Conservation (phyloP, 768 basidiomycete genomes). For the Hortiboletus campestris region DNA sequence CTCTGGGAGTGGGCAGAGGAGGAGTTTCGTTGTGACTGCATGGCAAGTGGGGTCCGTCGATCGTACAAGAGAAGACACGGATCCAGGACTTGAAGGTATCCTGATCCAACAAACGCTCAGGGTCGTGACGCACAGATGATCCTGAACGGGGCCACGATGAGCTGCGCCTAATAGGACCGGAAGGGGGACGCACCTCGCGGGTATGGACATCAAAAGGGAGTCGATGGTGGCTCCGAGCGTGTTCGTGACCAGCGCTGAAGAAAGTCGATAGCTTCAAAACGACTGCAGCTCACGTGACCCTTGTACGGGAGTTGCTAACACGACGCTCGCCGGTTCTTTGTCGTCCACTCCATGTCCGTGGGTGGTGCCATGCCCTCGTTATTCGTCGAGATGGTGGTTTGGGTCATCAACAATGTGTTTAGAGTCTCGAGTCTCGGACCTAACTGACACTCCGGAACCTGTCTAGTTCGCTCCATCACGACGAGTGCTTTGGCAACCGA, state of each 20-base stretch:
- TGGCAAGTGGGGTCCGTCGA: conserved; percentile 1
- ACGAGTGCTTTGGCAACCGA: conserved; percentile 20
- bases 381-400: background rate
- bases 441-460: background rate
- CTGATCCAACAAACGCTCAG: background rate
- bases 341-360: background rate
- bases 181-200: conserved; percentile 12
- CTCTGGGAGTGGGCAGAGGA: conserved; percentile 10
- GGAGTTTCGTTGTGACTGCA: conserved; percentile 18
- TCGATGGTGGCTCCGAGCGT: background rate
- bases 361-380: background rate
- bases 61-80: background rate
- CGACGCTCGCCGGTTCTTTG: background rate
- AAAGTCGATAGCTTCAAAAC: conserved; percentile 10
- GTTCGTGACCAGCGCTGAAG: conserved; percentile 5
- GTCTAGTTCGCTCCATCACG: conserved; percentile 5
- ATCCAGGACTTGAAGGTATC: conserved; percentile 2
- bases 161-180: background rate
- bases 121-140: conserved; percentile 6
- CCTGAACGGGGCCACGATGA: background rate
- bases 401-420: background rate
- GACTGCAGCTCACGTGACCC: conserved; percentile 20
- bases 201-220: background rate
- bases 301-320: conserved; percentile 4
- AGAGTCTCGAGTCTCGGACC: background rate